phyloP scores from a whole-genome alignment of 495 filamentous ascomycete species.

The Penicillium cataractarum region DNA sequence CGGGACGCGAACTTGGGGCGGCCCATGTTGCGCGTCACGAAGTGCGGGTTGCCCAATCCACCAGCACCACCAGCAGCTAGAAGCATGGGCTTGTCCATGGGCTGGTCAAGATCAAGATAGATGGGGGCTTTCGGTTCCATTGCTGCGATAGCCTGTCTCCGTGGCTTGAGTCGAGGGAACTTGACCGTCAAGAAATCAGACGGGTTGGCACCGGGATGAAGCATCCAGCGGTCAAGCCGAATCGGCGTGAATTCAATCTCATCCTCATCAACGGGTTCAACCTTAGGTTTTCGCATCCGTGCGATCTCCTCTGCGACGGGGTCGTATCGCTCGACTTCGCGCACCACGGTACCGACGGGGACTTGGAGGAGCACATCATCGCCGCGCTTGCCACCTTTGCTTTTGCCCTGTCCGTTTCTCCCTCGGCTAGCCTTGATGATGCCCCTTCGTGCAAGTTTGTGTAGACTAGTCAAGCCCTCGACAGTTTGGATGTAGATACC shows the following conservation, averaged over 20 bases:
- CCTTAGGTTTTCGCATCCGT: conserved; percentile 33
- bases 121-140: conserved; percentile 72
- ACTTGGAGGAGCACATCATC: conserved; percentile 87
- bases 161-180: conserved; percentile 63
- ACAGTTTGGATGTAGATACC: conserved; percentile 94
- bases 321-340: conserved; percentile 78
- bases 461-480: conserved; percentile 84
- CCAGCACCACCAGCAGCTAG: conserved; percentile 88
- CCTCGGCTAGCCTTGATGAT: conserved; percentile 78
- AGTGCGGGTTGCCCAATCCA: conserved; percentile 92
- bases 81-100: conserved; percentile 82
- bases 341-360: conserved; percentile 88
- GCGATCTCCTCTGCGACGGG: conserved; percentile 68
- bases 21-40: conserved; percentile 67
- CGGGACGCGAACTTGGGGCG: conserved; percentile 86
- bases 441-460: conserved; percentile 83
- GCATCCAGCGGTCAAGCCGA: conserved; percentile 74
- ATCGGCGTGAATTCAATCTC: conserved; percentile 37
- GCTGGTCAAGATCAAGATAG: conserved; percentile 76
- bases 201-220: conserved; percentile 75
- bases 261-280: conserved; percentile 27
- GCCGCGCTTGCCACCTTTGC: conserved; percentile 76
- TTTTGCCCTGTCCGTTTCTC: conserved; percentile 83
- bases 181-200: conserved; percentile 64
- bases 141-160: conserved; percentile 57